Conservation (phyloP, 2,329 filamentous ascomycete genomes). For the Thielaviopsis punctulata region DNA sequence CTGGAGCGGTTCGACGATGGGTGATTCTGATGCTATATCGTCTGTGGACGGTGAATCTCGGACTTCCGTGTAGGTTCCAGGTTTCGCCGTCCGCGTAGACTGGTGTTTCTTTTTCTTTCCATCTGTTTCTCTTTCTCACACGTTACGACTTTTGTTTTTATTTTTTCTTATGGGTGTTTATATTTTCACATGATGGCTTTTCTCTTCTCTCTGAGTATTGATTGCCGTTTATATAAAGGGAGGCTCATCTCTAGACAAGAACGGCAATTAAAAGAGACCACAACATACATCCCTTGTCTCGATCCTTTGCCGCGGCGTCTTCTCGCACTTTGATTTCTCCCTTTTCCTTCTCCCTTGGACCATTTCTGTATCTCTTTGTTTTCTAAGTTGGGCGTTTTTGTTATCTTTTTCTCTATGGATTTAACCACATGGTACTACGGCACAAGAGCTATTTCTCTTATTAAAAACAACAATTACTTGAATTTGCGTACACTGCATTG, state of each 20-base stretch:
- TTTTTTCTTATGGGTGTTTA: not conserved
- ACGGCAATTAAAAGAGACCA: not conserved
- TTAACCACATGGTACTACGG: not conserved
- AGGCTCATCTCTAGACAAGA: not conserved
- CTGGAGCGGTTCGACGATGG: conserved; percentile 46
- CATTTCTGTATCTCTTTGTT: not conserved
- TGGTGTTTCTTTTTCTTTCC: not conserved
- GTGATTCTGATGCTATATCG: conserved; percentile 25
- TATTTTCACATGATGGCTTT: not conserved
- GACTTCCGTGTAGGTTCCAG: conserved; percentile 30
- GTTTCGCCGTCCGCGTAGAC: not conserved
- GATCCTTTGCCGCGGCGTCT: not conserved
- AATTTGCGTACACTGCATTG: not conserved
- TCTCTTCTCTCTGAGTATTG: not conserved
- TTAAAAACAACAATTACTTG: not conserved
- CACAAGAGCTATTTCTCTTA: not conserved
- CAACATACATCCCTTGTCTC: not conserved
- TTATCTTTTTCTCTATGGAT: not conserved
- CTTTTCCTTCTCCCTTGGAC: too few relatives aligned
- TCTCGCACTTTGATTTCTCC: not conserved
- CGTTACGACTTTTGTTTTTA: not conserved
- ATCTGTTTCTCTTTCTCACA: not conserved
- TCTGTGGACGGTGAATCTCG: conserved; percentile 31
- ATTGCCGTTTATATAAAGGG: not conserved
- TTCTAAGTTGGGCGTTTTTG: not conserved